A percentile compares a stretch with the other conserved stretches of the same genome.
These are phyloP conservation scores for Vitis hybrid DNA, from an alignment of 177 flowering plant genomes.

Conservation along the genomic window DNA sequence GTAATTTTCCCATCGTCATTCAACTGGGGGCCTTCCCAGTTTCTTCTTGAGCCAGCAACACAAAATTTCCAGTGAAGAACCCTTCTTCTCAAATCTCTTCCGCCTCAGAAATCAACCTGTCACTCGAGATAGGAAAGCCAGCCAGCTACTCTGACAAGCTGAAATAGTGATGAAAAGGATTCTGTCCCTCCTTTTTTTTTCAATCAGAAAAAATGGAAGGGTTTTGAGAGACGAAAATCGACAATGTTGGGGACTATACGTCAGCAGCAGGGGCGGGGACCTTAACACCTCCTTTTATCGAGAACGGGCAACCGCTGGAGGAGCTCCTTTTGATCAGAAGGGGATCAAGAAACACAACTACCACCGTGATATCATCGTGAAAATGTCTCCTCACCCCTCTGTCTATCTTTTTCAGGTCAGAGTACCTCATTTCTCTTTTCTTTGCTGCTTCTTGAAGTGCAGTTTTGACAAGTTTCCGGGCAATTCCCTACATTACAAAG, in stretches of 20 bases:
- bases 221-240: too few species aligned
- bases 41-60: too few species aligned
- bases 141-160: background rate
- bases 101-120: background rate
- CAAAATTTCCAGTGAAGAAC: background rate
- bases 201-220: too few species aligned
- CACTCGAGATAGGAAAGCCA: background rate
- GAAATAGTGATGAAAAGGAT: background rate
- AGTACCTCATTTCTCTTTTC: slow-evolving; percentile 55
- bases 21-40: too few species aligned
- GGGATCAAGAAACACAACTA: slow-evolving; percentile 48
- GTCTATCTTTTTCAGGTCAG: slow-evolving; percentile 52
- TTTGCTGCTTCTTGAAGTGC: slow-evolving; percentile 52
- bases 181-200: too few species aligned
- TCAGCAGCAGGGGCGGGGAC: slow-evolving; percentile 16
- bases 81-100: background rate
- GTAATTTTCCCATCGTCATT: too few species aligned
- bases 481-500: slow-evolving; percentile 46
- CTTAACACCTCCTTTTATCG: slow-evolving; percentile 40
- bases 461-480: slow-evolving; percentile 51
- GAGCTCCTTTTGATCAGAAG: slow-evolving; percentile 16
- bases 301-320: slow-evolving; percentile 14
- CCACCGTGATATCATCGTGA: slow-evolving; percentile 69
- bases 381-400: slow-evolving; percentile 67
- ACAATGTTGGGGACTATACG: slow-evolving; percentile 1